A percentile compares a stretch with the other conserved stretches of the same genome.
Conservation (phyloP, 176 grass and related monocot species). For the Saccharum spontaneum region DNA sequence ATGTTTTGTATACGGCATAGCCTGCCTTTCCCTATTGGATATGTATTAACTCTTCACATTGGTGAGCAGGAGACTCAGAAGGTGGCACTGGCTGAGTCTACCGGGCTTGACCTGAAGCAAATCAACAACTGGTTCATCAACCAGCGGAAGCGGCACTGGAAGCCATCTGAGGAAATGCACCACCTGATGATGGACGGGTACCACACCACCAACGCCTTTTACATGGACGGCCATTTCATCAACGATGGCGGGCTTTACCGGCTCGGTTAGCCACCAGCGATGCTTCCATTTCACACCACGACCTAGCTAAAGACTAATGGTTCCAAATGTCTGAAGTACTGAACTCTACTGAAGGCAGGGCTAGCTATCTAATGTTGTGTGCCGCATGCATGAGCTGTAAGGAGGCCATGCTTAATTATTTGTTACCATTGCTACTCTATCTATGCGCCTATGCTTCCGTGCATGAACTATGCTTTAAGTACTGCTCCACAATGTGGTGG, state of each 20-base stretch:
- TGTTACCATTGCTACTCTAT: slow-evolving; percentile 7
- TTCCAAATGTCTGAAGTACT: background rate
- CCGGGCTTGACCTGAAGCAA: slow-evolving; percentile 89
- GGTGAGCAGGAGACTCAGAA: slow-evolving; percentile 80
- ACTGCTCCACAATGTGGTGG: background rate
- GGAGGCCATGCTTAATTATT: slow-evolving; percentile 26
- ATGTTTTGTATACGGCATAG: background rate
- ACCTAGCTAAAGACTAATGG: slow-evolving; percentile 18
- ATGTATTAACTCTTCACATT: background rate
- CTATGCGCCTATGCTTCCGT: background rate
- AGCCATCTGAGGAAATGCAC: slow-evolving; percentile 90
- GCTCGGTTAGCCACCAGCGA: slow-evolving; percentile 29
- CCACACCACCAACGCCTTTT: slow-evolving; percentile 58
- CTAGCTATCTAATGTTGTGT: slow-evolving; percentile 17
- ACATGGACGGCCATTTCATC: slow-evolving; percentile 87
- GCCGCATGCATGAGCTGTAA: slow-evolving; percentile 17
- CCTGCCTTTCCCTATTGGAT: background rate
- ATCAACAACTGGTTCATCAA: slow-evolving; percentile 99
- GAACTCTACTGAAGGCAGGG: background rate
- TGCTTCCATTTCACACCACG: background rate
- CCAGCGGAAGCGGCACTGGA: slow-evolving; percentile 98
- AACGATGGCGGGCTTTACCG: slow-evolving; percentile 59
- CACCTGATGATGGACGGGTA: slow-evolving; percentile 90
- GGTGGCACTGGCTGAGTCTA: slow-evolving; percentile 71
- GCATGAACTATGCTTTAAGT: slow-evolving; percentile 26